These are phyloP conservation scores for Aureobasidium zeae DNA, from an alignment of 2,329 filamentous ascomycete genomes.

Conservation along the genomic window DNA sequence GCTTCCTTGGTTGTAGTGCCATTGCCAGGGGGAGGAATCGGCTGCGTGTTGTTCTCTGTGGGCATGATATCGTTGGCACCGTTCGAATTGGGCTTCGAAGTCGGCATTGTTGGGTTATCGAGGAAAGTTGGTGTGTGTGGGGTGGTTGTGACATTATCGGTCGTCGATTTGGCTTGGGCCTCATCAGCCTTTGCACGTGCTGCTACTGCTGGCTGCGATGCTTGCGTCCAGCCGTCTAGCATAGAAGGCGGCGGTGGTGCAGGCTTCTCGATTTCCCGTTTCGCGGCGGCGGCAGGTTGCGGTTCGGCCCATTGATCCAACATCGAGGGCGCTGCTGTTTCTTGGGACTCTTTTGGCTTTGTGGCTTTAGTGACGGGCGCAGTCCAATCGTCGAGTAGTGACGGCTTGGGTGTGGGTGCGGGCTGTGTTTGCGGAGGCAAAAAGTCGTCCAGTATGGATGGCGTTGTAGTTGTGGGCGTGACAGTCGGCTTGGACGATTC, in stretches of 20 bases:
- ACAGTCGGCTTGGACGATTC: constrained; percentile 8
- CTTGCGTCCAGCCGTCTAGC: constrained; percentile 8
- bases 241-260: background rate
- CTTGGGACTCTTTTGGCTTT: background rate
- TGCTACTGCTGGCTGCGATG: background rate
- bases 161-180: no score
- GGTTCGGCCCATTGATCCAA: constrained; percentile 21
- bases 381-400: constrained; percentile 19
- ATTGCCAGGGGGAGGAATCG: background rate
- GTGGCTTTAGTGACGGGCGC: background rate
- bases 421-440: background rate
- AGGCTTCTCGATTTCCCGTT: background rate
- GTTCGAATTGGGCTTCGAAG: constrained; percentile 7
- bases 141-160: no score
- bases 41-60: background rate
- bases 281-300: background rate
- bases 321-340: constrained; percentile 18
- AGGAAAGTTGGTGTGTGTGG: background rate
- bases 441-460: constrained; percentile 2
- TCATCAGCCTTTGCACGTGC: no score
- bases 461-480: constrained; percentile 14
- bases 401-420: constrained; percentile 26
- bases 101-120: constrained; percentile 8
- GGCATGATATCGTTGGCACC: background rate
- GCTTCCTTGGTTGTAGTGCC: constrained; percentile 4